Conservation (phyloP, 352 stramenopile species). For the Globisporangium cederbergense region DNA sequence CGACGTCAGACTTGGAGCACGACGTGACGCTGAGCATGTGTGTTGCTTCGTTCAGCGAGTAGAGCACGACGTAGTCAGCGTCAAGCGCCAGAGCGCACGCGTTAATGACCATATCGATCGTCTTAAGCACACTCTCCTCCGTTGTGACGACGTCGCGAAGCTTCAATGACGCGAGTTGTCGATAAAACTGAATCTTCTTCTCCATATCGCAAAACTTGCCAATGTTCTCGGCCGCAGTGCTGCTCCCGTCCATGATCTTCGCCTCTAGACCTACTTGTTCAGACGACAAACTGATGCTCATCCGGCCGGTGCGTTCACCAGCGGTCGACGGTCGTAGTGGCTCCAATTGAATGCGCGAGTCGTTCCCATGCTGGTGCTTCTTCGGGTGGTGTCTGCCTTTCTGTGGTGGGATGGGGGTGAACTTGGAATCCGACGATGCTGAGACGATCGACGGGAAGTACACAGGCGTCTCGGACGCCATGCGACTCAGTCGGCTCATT, state of each 20-base stretch:
- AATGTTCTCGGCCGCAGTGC: slow-evolving; percentile 37
- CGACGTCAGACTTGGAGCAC: slow-evolving; percentile 37
- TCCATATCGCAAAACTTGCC: slow-evolving; percentile 32
- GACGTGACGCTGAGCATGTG: slow-evolving; percentile 43
- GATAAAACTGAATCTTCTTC: slow-evolving; percentile 57
- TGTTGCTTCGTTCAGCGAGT: slow-evolving; percentile 40
- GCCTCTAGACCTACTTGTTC: slow-evolving; percentile 40
- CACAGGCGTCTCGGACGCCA: slow-evolving; percentile 37
- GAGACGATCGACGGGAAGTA: slow-evolving; percentile 54
- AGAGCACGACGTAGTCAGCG: slow-evolving; percentile 50
- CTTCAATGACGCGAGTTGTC: slow-evolving; percentile 45
- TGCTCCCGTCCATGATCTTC: slow-evolving; percentile 31
- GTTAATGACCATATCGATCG: slow-evolving; percentile 39
- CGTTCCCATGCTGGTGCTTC: slow-evolving; percentile 43
- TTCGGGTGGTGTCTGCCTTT: slow-evolving; percentile 46
- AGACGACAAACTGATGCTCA: slow-evolving; percentile 39
- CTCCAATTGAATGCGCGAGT: slow-evolving; percentile 63
- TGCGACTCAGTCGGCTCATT: slow-evolving; percentile 35
- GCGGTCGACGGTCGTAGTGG: slow-evolving; percentile 45
- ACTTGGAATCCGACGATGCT: slow-evolving; percentile 19
- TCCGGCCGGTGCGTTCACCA: slow-evolving; percentile 17
- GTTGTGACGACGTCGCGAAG: slow-evolving; percentile 38
- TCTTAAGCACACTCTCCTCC: slow-evolving; percentile 42
- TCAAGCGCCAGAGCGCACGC: slow-evolving; percentile 35
- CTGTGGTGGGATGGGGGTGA: slow-evolving; percentile 55